A percentile compares a stretch with the other conserved stretches of the same genome.
Conservation (phyloP, 371 early-diverging fungal genomes). For the Rhizomucor pusillus region DNA sequence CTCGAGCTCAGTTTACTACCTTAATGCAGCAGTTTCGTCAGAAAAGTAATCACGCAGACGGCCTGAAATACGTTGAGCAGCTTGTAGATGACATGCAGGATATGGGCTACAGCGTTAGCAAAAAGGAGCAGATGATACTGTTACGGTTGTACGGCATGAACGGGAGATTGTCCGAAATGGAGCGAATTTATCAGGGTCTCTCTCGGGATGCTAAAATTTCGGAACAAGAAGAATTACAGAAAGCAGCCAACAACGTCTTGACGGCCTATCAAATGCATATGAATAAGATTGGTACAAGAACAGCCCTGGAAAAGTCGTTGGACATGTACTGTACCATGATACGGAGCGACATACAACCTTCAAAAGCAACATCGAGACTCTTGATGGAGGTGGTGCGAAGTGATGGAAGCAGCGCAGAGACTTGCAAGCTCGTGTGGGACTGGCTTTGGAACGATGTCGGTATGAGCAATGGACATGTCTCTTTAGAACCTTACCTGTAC, state of each 20-base stretch:
- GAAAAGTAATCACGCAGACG: conserved; percentile 5
- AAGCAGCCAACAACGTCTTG: conserved; percentile 35
- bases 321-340: conserved; percentile 33
- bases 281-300: conserved; percentile 13
- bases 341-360: conserved; percentile 22
- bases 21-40: conserved; percentile 29
- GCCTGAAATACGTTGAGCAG: conserved; percentile 28
- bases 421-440: conserved; percentile 29
- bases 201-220: conserved; percentile 11
- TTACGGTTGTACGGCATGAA: conserved; percentile 38
- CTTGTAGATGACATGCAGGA: conserved; percentile 40
- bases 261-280: conserved; percentile 28
- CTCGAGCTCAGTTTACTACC: conserved; percentile 29
- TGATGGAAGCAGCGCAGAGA: conserved; percentile 14
- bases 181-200: conserved; percentile 28
- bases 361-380: conserved; percentile 11
- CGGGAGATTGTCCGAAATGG: conserved; percentile 39
- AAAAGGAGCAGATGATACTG: conserved; percentile 32
- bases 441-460: conserved; percentile 39
- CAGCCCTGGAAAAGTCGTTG: conserved; percentile 27
- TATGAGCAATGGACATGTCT: conserved; percentile 18
- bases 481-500: conserved; percentile 27
- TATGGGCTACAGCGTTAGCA: conserved; percentile 29
- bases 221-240: conserved; percentile 21
- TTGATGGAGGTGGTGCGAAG: conserved; percentile 27